Evolutionary conservation across 768 basidiomycete species (phyloP).

Genomic region (Calvatia gigantea): DNA sequence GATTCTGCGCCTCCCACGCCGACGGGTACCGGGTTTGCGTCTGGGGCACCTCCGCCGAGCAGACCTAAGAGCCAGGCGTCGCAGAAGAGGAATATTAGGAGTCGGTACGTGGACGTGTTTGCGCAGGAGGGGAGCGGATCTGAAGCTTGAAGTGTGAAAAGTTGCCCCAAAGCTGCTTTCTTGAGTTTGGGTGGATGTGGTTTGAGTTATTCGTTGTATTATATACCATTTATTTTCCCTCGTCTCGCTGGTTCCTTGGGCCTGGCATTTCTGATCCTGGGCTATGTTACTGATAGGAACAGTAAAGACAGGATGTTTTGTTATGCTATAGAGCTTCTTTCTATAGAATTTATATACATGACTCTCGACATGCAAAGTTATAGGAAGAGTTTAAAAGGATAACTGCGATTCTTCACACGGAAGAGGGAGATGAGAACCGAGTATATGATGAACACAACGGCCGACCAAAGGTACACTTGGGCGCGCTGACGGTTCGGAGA

Average conservation of each 20-base stretch:
- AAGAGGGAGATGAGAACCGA: constrained; percentile 85
- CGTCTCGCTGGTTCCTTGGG: constrained; percentile 14
- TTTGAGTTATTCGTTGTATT: constrained; percentile 12
- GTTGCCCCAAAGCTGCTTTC: too few species aligned
- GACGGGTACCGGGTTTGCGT: constrained; percentile 39
- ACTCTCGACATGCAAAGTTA: constrained; percentile 25
- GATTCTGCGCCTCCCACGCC: constrained; percentile 49
- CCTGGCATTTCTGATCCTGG: constrained; percentile 1
- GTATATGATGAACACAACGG: constrained; percentile 78
- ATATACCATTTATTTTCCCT: constrained; percentile 8
- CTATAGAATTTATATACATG: constrained; percentile 8
- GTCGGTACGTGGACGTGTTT: constrained; percentile 90
- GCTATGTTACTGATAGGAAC: neutral
- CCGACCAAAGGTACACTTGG: constrained; percentile 89
- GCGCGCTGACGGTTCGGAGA: constrained; percentile 74
- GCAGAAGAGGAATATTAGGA: constrained; percentile 70
- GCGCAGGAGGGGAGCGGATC: constrained; percentile 42
- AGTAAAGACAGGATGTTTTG: constrained; percentile 1
- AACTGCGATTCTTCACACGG: constrained; percentile 86
- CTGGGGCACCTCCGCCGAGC: constrained; percentile 50
- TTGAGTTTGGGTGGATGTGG: constrained; percentile 18
- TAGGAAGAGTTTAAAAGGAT: constrained; percentile 77
- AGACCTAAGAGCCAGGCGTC: constrained; percentile 57
- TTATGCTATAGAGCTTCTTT: constrained; percentile 14
- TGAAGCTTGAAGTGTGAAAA: too few species aligned